Percentiles rank a stretch among this genome's conserved stretches.
These are phyloP conservation scores for Aspergillus hancockii DNA, from an alignment of 495 filamentous ascomycete genomes.

Conservation along the genomic window DNA sequence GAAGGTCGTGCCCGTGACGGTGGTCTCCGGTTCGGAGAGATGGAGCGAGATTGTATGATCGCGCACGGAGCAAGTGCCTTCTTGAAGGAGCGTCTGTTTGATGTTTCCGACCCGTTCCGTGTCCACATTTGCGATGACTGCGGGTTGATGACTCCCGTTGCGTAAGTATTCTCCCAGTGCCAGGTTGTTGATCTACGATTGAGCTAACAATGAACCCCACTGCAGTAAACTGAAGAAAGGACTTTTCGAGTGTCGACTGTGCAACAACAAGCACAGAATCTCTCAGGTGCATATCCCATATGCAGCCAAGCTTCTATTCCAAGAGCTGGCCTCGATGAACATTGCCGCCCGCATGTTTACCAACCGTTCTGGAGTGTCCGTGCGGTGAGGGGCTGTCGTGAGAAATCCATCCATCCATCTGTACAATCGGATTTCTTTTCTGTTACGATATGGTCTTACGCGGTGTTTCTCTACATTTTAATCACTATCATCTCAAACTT, in stretches of 20 bases:
- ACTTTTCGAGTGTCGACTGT: constrained; percentile 92
- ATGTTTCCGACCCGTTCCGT: constrained; percentile 96
- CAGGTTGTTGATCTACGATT: constrained; percentile 5
- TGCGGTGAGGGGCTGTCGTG: constrained; percentile 32
- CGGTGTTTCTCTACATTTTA: constrained; percentile 8
- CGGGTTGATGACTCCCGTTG: constrained; percentile 97
- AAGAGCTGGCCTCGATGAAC: constrained; percentile 97
- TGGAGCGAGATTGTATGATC: constrained; percentile 99
- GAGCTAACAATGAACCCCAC: constrained; percentile 28
- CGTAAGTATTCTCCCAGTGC: constrained; percentile 64
- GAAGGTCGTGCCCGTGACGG: constrained; percentile 97
- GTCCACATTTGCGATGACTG: constrained; percentile 99
- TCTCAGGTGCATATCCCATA: constrained; percentile 97
- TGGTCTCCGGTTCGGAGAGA: constrained; percentile 98
- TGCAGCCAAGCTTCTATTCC: constrained; percentile 96
- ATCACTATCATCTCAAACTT: constrained; percentile 5
- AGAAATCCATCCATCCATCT: constrained; percentile 6
- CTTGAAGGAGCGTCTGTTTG: constrained; percentile 95
- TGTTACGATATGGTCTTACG: constrained; percentile 5
- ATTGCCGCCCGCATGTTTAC: constrained; percentile 97
- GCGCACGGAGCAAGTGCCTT: constrained; percentile 95
- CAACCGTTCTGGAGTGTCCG: constrained; percentile 55
- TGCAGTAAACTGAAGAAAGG: constrained; percentile 90
- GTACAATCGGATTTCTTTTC: constrained; percentile 7
- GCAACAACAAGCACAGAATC: constrained; percentile 97